Base-by-base conservation (phyloP, 2,329 filamentous ascomycete species). In the Lachnellula hyalina region DNA sequence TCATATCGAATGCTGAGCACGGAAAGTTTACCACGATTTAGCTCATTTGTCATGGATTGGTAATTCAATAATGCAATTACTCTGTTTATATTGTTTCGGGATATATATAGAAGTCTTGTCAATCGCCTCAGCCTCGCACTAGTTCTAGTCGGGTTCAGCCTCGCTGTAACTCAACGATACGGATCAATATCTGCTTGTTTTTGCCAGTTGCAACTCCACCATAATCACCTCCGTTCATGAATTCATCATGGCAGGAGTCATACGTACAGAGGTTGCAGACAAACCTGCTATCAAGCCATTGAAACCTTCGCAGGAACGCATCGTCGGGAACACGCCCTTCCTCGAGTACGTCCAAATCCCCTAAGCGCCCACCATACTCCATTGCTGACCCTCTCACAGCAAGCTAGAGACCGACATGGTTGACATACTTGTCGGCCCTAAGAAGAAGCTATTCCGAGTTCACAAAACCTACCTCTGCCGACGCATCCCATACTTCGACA, bases 401-500 rank as follows among this genome's bases (percentile, higher is more conserved):
- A 12, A 11, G n/a, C 5, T 49, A 12, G 51, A 51, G 19, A 14
- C 19, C 32, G 52, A 59, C 4, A 59, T 60, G 34, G 54, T 63
- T 4, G 44, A 60, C 4, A 15, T 61, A 4, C 48, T 54, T 21
- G 61, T 61, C n/a, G 59, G 59, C 12, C 47, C 53, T 0, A 42
- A 48, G 3, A 42, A 51, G 15, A 42, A 25, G 4, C 49, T 40
- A 3, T 56, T 53, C 17, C 32, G 48, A 4, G 40, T 62, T 3
- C 53, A 62, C 47, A 59, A 59, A 34, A 14, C 52, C 3, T 38
- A 54, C 4, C 32, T 62, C n/a, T 49, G 40, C 51, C 42, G 23
- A 15, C 49, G 41, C n/a, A 50, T 55, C 23, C 47, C 34, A 15
- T 61, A 52, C 28, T 62, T 62, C 36, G 44, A 56, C 21, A 57